A percentile compares a stretch with the other conserved stretches of the same genome.
Conservation (phyloP, 2,329 filamentous ascomycete genomes). For the Fusarium agapanthi region DNA sequence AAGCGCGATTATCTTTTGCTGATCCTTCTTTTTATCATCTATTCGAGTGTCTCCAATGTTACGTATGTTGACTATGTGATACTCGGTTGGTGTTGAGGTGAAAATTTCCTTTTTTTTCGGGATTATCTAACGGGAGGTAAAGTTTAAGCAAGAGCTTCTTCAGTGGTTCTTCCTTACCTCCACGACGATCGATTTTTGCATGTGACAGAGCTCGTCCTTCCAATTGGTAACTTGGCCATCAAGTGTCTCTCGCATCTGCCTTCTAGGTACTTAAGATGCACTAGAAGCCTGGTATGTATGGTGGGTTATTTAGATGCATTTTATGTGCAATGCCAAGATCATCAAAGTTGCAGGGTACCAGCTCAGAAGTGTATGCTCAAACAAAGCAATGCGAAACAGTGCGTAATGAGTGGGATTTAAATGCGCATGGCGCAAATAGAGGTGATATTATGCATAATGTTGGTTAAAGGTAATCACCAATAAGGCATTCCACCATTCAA, state of each 20-base stretch:
- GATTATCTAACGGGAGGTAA: background rate
- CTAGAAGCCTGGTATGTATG: background rate
- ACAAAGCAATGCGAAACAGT: background rate
- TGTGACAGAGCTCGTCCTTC: background rate
- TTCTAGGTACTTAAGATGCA: too few relatives aligned
- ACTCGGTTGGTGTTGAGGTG: background rate
- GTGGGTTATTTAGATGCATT: background rate
- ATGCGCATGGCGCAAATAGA: background rate
- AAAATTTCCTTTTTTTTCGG: background rate
- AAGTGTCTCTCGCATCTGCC: background rate
- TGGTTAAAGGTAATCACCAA: background rate
- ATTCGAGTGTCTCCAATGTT: background rate
- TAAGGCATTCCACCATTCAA: background rate
- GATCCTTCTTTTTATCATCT: background rate
- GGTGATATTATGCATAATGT: background rate
- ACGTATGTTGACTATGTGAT: background rate
- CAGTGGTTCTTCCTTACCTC: background rate
- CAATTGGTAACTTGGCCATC: background rate
- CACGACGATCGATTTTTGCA: background rate
- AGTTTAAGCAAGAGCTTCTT: background rate
- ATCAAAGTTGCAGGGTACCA: background rate
- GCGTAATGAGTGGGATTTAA: background rate
- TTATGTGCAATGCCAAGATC: background rate
- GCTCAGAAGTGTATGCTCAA: background rate
- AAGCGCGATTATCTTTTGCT: background rate